Base-by-base conservation (phyloP, 176 grass and related monocot genomes). In the Ensete ventricosum region DNA sequence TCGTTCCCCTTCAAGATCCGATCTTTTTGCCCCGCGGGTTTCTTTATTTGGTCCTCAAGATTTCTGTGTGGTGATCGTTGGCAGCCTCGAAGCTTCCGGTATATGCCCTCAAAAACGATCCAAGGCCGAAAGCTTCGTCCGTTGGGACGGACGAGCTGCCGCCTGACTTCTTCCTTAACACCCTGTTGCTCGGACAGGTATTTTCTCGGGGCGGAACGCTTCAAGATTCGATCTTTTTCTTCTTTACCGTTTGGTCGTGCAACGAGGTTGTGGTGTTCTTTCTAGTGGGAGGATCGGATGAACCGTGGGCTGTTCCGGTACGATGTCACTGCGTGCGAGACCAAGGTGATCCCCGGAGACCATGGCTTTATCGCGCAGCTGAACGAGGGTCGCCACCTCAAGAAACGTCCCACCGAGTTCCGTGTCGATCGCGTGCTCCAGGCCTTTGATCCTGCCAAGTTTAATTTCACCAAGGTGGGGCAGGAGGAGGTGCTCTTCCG, bases 341-440 rank as follows among this genome's bases (percentile, higher is more conserved):
- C 90, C 48, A 99, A 99, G 81, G 86, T 93, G 69, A 94, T 99
- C 50, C 88, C 95, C 21, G 95, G 95, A 17, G 71, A 88, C 10
- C 85, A 91, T 77, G 86, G 95, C n/a, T 94, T 99, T 80, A 64
- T 99, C 51, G 90, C 95, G 10, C 90, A 99, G 69, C 86, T 99
- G 26, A 94, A 99, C 26, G 95, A 99, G 83, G 95, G 94, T 13
- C 88, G 95, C 72, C 90, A 99, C 76, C 86, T 94, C 11, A 99
- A 99, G 88, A 99, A 99, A 75, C 84, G 95, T 23, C 90, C 95
- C 78, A 91, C 95, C 22, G 95, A 99, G 78, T 94, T 91, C 65
- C 78, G 84, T 13, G 88, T 99, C 11, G 95, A 99, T 73, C 82
- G 78, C 23, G 89, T 92, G 19, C 79, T 92, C 75, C 89, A 92